phyloP scores from a whole-genome alignment of 2,329 filamentous ascomycete species.

The Colletotrichum tabaci region DNA sequence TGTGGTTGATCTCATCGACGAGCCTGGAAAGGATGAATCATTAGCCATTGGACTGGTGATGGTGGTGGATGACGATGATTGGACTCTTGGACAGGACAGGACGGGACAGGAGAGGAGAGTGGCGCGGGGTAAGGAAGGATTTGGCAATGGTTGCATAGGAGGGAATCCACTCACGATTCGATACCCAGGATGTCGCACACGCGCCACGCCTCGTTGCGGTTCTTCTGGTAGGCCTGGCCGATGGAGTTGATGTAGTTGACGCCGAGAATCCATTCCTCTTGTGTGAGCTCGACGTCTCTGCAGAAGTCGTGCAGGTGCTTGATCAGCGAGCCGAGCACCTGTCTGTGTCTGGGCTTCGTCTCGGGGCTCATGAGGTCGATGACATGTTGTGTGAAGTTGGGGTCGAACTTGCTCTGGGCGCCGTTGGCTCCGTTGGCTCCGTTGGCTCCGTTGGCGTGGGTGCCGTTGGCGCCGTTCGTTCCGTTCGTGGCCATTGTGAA shows the following conservation, averaged over 20 bases:
- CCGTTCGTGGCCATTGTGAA: slow-evolving; percentile 38
- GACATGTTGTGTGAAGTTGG: slow-evolving; percentile 43
- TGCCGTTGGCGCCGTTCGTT: slow-evolving; percentile 31
- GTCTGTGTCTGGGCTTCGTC: slow-evolving; percentile 36
- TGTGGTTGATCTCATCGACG: slow-evolving; percentile 43
- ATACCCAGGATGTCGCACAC: slow-evolving; percentile 42
- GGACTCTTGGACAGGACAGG: too few species aligned
- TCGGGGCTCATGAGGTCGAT: slow-evolving; percentile 43
- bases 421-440: slow-evolving; percentile 23
- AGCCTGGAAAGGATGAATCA: slow-evolving; percentile 10
- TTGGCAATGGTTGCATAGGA: not conserved
- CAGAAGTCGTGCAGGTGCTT: slow-evolving; percentile 41
- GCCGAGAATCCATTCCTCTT: slow-evolving; percentile 41
- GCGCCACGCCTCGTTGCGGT: slow-evolving; percentile 43
- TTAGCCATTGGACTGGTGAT: not conserved
- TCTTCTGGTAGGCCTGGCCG: slow-evolving; percentile 43
- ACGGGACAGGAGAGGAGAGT: not conserved
- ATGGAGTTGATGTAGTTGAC: slow-evolving; percentile 44
- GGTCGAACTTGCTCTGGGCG: slow-evolving; percentile 40
- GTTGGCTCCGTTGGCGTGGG: slow-evolving; percentile 2
- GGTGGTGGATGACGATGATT: not conserved
- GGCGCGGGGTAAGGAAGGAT: slow-evolving; percentile 10
- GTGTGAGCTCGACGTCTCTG: slow-evolving; percentile 39
- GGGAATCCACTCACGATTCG: slow-evolving; percentile 33
- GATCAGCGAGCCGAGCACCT: slow-evolving; percentile 41